Evolutionary conservation across 257 asterid species (phyloP).

Genomic region (Sherardia arvensis): DNA sequence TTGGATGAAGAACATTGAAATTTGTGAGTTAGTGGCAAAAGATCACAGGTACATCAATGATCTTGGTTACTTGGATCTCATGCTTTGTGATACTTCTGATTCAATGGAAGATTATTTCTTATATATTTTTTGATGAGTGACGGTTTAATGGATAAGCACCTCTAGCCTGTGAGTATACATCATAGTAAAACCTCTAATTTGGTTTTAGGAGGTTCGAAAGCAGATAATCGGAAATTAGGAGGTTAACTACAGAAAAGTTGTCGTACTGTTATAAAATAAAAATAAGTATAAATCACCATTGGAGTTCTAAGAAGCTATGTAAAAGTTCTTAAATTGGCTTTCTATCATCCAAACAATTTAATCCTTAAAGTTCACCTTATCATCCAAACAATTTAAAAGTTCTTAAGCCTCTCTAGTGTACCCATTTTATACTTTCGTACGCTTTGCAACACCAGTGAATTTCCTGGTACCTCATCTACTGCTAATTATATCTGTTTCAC

Average conservation of each 20-base stretch:
- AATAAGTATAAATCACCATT: too few species aligned
- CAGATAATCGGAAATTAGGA: neutral
- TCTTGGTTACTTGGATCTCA: neutral
- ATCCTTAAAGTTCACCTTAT: too few species aligned
- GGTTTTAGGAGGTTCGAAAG: too few species aligned
- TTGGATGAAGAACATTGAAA: conserved; percentile 84
- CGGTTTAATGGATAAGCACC: neutral
- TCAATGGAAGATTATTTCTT: neutral
- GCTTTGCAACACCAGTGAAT: neutral
- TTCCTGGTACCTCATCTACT: conserved; percentile 4
- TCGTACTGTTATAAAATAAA: too few species aligned
- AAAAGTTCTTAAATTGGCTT: too few species aligned
- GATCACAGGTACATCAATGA: conserved; percentile 50
- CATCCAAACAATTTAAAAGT: too few species aligned
- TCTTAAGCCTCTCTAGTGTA: too few species aligned
- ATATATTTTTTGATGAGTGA: neutral
- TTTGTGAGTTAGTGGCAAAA: conserved; percentile 76
- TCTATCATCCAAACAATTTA: too few species aligned
- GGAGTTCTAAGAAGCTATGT: too few species aligned
- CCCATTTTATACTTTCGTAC: too few species aligned
- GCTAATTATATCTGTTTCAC: conserved; percentile 1
- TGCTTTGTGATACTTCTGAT: neutral
- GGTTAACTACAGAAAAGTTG: too few species aligned
- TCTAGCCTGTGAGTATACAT: neutral
- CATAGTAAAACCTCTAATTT: neutral